Evolutionary conservation across 306 rosid genomes (phyloP).

Genomic region (Lathyrus tuberosus): DNA sequence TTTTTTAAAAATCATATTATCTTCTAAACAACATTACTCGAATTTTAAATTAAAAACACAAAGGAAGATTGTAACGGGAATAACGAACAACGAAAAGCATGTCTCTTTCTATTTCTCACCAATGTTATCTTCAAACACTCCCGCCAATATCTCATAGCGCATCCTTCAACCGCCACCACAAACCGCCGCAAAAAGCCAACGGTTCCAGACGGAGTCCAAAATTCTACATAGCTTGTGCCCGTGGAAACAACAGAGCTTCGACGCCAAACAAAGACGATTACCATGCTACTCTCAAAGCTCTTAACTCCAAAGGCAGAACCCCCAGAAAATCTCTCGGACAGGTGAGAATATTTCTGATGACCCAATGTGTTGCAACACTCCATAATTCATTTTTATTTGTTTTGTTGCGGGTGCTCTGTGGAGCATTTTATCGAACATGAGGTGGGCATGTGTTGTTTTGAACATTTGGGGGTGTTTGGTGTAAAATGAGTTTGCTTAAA

Average conservation of each 20-base stretch:
- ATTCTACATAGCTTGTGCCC: slow-evolving; percentile 39
- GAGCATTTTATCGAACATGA: slow-evolving; percentile 40
- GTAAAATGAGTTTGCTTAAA: not conserved
- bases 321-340: slow-evolving; percentile 92
- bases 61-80: slow-evolving; percentile 1
- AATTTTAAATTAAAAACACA: not conserved
- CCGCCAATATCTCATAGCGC: slow-evolving; percentile 51
- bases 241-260: slow-evolving; percentile 33
- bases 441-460: slow-evolving; percentile 22
- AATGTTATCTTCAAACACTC: slow-evolving; percentile 51
- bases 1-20: no score
- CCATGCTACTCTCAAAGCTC: slow-evolving; percentile 78
- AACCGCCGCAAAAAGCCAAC: slow-evolving; percentile 33
- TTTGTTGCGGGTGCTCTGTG: slow-evolving; percentile 20
- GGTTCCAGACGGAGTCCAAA: slow-evolving; percentile 29
- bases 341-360: slow-evolving; percentile 47
- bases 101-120: slow-evolving; percentile 37
- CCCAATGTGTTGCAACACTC: not conserved
- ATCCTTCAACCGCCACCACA: slow-evolving; percentile 11
- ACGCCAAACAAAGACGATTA: slow-evolving; percentile 59
- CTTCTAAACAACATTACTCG: no score
- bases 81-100: slow-evolving; percentile 43
- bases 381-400: not conserved
- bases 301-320: slow-evolving; percentile 80
- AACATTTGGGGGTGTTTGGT: slow-evolving; percentile 1